Evolutionary conservation across 208 protist species (phyloP).

Genomic region (Borovskyia barvae): DNA sequence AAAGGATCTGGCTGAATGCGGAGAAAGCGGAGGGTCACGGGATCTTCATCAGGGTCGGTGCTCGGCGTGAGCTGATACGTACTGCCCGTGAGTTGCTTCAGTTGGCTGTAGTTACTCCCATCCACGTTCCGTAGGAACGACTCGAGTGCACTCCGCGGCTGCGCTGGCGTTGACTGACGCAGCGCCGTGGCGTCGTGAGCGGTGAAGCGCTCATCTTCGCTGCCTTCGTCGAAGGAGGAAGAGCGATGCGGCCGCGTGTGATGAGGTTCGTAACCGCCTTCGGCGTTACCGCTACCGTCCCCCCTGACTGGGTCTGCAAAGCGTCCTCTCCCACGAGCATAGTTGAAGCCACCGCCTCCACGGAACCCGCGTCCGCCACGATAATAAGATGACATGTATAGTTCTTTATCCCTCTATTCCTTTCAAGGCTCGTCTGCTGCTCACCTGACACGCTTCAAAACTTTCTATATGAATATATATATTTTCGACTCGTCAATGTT

Average conservation of each 20-base stretch:
- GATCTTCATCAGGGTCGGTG: background rate
- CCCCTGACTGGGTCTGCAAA: constrained; percentile 1
- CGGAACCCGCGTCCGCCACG: constrained; percentile 1
- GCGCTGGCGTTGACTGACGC: background rate
- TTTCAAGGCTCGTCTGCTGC: too few relatives aligned
- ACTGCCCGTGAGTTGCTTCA: constrained; percentile 49
- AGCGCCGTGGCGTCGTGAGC: background rate
- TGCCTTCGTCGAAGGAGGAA: constrained; percentile 13
- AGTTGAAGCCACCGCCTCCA: background rate
- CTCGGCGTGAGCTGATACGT: constrained; percentile 28
- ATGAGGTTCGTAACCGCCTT: background rate
- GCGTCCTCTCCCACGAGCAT: background rate
- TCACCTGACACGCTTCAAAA: too few relatives aligned
- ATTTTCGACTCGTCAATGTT: too few relatives aligned
- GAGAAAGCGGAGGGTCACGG: constrained; percentile 25
- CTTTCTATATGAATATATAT: too few relatives aligned
- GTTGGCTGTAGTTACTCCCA: constrained; percentile 47
- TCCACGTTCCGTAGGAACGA: constrained; percentile 40
- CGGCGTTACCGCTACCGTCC: background rate
- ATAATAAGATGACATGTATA: constrained; percentile 17
- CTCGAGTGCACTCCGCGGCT: constrained; percentile 10
- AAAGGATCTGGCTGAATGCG: constrained; percentile 77
- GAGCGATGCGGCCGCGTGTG: too few relatives aligned
- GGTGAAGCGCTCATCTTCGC: background rate
- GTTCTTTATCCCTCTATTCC: too few relatives aligned